Evolutionary conservation across 768 basidiomycete species (phyloP), one percentile per base, ranked within the genome.

Genomic region (Myochromella boudieri): DNA sequence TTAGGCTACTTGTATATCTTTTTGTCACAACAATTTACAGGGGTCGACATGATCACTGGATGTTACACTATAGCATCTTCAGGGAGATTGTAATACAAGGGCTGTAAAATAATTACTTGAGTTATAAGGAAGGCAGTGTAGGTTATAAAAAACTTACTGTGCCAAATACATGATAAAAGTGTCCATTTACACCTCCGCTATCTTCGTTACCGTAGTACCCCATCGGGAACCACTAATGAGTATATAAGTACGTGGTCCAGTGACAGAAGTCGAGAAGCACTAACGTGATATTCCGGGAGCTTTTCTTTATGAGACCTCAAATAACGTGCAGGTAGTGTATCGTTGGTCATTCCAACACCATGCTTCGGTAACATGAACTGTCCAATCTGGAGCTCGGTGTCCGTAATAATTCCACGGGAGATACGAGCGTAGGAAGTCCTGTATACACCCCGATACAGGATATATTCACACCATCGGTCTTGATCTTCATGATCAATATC

Each of bases 401-500:
- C 93, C 20, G 90, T 93, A 52, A 95, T 86, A 26, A 82, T 82
- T 18, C 89, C 84, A 15, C 90, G 78, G 9, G 91, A 89, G 14
- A 95, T 65, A 14, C 92, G 78, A 0, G 86, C 91, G 60, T 91
- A 95, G n/a, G 84, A 70, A 2, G 87, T 89, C 14, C 87, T 75
- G 60, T 89, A 85, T 20, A 91, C 57, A 1, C 85, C 89, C 9
- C 91, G 80, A 61, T 91, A 95, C 20, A 91, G 68, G 40, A 95
- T 91, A 59, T 95, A 95, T 71, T 95, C 89, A 68, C 92, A 95
- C 87, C 88, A 91, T 37, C 88, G 72, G 55, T 87, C 86, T 55
- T 50, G 56, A 62, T 91, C 88, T 4, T 84, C 74, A 45, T 76
- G 64, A 59, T 93, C 89, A 36, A 94, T 85, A 51, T 95, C 92